These are phyloP conservation scores for Gossypioides kirkii DNA, from an alignment of 345 rosid genomes.

Conservation along the genomic window DNA sequence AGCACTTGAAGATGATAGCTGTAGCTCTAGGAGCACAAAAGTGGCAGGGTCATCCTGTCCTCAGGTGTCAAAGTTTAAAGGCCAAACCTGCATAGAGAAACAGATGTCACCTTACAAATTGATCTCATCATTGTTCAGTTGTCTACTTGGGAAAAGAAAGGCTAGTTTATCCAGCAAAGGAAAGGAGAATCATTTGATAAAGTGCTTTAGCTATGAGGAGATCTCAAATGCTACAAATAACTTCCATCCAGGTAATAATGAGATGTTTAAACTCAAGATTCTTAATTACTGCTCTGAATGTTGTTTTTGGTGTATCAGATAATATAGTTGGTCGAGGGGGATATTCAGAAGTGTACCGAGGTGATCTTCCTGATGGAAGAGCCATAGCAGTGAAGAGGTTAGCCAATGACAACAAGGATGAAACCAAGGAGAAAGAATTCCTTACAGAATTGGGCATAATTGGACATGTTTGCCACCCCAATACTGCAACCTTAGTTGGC, in stretches of 20 bases:
- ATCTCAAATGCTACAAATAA: constrained; percentile 63
- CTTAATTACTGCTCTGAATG: too few relatives aligned
- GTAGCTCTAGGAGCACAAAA: constrained; percentile 42
- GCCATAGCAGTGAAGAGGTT: constrained; percentile 82
- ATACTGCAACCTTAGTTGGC: constrained; percentile 72
- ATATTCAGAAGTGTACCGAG: constrained; percentile 86
- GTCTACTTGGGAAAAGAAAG: constrained; percentile 48
- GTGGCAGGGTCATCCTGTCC: constrained; percentile 34
- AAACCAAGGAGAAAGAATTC: constrained; percentile 76
- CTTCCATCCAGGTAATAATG: constrained; percentile 53
- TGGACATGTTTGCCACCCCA: constrained; percentile 81
- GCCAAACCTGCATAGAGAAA: constrained; percentile 23
- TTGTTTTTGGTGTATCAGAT: constrained; percentile 29
- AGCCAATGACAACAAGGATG: constrained; percentile 69
- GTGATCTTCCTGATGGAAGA: constrained; percentile 65
- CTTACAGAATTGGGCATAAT: constrained; percentile 76
- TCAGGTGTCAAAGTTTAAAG: constrained; percentile 28
- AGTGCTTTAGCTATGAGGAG: constrained; percentile 68
- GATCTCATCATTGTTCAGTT: constrained; percentile 48
- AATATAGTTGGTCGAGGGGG: constrained; percentile 79
- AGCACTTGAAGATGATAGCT: constrained; percentile 51
- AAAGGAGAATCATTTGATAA: constrained; percentile 47
- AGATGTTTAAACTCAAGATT: neutral
- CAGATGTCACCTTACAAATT: constrained; percentile 43
- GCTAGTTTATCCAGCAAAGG: constrained; percentile 23